phyloP scores from a whole-genome alignment of 345 rosid genomes.

The Excoecaria cochinchinensis region DNA sequence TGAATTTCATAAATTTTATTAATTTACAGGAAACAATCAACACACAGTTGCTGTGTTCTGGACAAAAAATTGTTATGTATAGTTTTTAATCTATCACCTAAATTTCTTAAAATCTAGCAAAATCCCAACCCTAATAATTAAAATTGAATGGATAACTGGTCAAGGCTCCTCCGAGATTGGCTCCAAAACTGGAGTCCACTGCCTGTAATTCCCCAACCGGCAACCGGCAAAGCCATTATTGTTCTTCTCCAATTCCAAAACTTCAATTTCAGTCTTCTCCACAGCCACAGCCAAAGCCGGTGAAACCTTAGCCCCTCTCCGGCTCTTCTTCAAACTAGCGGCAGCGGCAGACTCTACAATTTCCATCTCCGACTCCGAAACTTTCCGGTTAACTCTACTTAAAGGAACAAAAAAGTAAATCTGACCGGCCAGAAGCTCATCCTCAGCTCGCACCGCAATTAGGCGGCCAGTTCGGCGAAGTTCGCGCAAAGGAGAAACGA shows the following conservation, averaged over 20 bases:
- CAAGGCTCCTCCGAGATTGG: conserved; percentile 36
- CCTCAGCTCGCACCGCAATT: conserved; percentile 42
- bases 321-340: conserved; percentile 21
- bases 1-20: not conserved
- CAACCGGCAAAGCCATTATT: conserved; percentile 4
- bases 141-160: not conserved
- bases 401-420: conserved; percentile 32
- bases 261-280: conserved; percentile 5
- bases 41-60: no score
- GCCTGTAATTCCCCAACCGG: conserved; percentile 16
- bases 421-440: conserved; percentile 37
- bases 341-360: conserved; percentile 16
- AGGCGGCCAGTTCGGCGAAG: conserved; percentile 25
- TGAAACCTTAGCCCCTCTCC: conserved; percentile 30
- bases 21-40: not conserved
- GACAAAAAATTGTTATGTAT: no score
- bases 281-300: conserved; percentile 20
- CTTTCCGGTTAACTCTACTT: conserved; percentile 25
- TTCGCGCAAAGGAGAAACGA: conserved; percentile 26
- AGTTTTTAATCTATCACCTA: no score
- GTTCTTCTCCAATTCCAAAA: not conserved
- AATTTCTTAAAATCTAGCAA: not conserved
- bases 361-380: conserved; percentile 29
- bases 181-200: conserved; percentile 42
- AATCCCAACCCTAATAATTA: not conserved